A percentile compares a stretch with the other conserved stretches of the same genome.
Evolutionary conservation across 1,139 yeast genomes (phyloP).

Genomic region (Blastobotrys buckinghamii): DNA sequence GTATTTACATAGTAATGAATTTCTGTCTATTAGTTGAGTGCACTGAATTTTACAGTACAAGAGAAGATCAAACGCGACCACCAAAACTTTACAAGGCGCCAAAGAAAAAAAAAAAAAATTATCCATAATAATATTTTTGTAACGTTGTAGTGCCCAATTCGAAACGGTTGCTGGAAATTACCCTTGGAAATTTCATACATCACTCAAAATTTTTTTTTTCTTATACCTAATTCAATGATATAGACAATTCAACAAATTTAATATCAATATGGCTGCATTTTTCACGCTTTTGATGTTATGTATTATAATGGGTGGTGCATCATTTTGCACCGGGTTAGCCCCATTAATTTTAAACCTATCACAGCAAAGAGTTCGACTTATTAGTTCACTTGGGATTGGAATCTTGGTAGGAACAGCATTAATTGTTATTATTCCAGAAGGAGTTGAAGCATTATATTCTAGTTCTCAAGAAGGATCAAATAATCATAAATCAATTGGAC

Average conservation of each 20-base stretch:
- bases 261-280: constrained; percentile 20
- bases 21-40: too few relatives aligned
- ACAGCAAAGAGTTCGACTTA: constrained; percentile 26
- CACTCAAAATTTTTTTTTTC: too few relatives aligned
- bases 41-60: too few relatives aligned
- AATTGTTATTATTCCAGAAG: constrained; percentile 67
- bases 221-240: too few relatives aligned
- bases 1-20: too few relatives aligned
- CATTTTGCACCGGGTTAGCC: constrained; percentile 35
- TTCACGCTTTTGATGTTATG: constrained; percentile 26
- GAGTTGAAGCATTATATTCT: constrained; percentile 45
- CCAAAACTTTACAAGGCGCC: too few relatives aligned
- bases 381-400: constrained; percentile 56
- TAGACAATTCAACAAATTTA: neutral
- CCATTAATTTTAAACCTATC: constrained; percentile 36
- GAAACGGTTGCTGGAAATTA: too few relatives aligned
- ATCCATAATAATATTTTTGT: too few relatives aligned
- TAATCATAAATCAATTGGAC: constrained; percentile 28
- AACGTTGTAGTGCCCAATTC: too few relatives aligned
- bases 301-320: constrained; percentile 28
- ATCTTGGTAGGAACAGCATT: constrained; percentile 58
- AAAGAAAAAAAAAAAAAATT: too few relatives aligned
- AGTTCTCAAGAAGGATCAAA: constrained; percentile 12
- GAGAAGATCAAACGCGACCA: too few relatives aligned
- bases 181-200: neutral